A percentile compares a stretch with the other conserved stretches of the same genome.
Evolutionary conservation across 2,329 filamentous ascomycete genomes (phyloP).

Genomic region (Hypoxylon sp.): DNA sequence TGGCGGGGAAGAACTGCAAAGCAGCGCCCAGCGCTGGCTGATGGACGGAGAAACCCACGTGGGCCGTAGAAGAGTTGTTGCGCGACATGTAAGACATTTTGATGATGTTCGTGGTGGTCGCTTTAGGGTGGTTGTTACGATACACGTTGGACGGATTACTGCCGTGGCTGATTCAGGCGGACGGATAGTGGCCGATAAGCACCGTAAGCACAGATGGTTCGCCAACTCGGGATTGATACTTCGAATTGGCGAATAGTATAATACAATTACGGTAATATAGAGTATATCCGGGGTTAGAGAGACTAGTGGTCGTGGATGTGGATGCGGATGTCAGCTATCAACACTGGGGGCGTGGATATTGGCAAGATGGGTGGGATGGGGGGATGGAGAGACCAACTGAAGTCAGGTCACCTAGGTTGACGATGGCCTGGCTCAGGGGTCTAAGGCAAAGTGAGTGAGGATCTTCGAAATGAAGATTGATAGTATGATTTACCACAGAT

Average conservation of each 20-base stretch:
- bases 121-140: conserved; percentile 27
- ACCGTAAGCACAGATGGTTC: conserved; percentile 26
- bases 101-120: conserved; percentile 26
- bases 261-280: conserved; percentile 14
- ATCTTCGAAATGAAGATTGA: conserved; percentile 35
- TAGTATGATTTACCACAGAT: conserved; percentile 21
- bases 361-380: conserved; percentile 8
- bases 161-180: conserved; percentile 23
- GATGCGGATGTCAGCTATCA: conserved; percentile 17
- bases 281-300: conserved; percentile 23
- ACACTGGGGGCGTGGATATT: conserved; percentile 13
- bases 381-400: conserved; percentile 20
- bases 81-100: conserved; percentile 54
- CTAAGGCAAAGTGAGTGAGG: conserved; percentile 29
- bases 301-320: background rate
- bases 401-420: conserved; percentile 34
- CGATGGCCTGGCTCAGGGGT: conserved; percentile 37
- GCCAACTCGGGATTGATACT: conserved; percentile 36
- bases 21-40: conserved; percentile 68
- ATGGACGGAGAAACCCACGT: conserved; percentile 69
- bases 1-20: conserved; percentile 74
- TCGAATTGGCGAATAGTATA: conserved; percentile 3
- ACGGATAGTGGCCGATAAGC: conserved; percentile 33
- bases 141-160: conserved; percentile 36
- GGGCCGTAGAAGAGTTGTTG: conserved; percentile 51